phyloP scores from a whole-genome alignment of 1,284 basidiomycete genomes.

The Malassezia japonica region DNA sequence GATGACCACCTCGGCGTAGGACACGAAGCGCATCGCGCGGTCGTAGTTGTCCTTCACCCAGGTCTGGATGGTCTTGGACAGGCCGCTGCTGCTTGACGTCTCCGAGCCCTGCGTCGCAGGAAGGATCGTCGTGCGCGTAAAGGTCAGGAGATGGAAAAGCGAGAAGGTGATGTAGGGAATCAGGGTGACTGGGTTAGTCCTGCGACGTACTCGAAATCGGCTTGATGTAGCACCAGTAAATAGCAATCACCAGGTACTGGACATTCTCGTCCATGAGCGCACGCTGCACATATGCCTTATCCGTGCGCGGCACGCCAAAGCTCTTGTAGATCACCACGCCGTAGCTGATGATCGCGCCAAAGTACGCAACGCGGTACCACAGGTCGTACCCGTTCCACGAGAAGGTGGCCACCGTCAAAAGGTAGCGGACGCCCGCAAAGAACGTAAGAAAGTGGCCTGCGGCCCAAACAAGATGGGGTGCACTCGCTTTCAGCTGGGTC shows the following conservation, averaged over 20 bases:
- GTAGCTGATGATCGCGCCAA: slow-evolving; percentile 47
- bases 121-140: slow-evolving; percentile 36
- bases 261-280: slow-evolving; percentile 49
- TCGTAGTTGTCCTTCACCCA: slow-evolving; percentile 49
- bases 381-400: slow-evolving; percentile 28
- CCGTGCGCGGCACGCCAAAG: slow-evolving; percentile 44
- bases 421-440: slow-evolving; percentile 41
- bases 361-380: slow-evolving; percentile 42
- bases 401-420: slow-evolving; percentile 28
- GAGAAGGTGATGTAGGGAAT: slow-evolving; percentile 48
- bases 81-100: slow-evolving; percentile 13
- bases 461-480: slow-evolving; percentile 48
- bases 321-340: slow-evolving; percentile 49
- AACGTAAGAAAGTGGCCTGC: slow-evolving; percentile 46
- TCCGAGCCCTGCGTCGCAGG: slow-evolving; percentile 29
- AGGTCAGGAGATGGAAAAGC: slow-evolving; percentile 47
- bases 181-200: slow-evolving; percentile 30
- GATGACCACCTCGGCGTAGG: slow-evolving; percentile 46
- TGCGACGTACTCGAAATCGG: slow-evolving; percentile 38
- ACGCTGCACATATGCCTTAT: slow-evolving; percentile 45
- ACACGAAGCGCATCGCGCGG: slow-evolving; percentile 48
- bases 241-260: slow-evolving; percentile 45
- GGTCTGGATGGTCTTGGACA: slow-evolving; percentile 40
- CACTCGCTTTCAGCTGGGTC: slow-evolving; percentile 18
- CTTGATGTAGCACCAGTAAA: slow-evolving; percentile 48